Evolutionary conservation across 164 flowering plant species (phyloP), one percentile per base, ranked within the genome.

Genomic region (Magnolia kwangsiensis): DNA sequence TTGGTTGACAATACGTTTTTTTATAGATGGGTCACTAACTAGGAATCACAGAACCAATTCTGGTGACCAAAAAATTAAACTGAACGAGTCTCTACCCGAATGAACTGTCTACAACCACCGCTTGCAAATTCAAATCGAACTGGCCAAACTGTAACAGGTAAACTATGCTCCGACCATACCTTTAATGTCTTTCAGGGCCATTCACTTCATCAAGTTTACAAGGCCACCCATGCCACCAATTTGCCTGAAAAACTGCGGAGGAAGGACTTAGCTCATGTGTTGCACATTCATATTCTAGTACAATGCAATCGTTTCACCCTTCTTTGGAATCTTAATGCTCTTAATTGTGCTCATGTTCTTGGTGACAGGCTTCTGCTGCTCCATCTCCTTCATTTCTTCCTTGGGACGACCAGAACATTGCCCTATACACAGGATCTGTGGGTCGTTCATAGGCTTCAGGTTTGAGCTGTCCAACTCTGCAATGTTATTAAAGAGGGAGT

Each of bases 311-410:
- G 94, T 96, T 7, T 91, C 96, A 51, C 99, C 98, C 84, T 89
- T 92, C 89, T 93, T 94, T 2, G 97, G 97, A 37, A 94, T 92
- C 87, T 96, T 94, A 23, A 96, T 89, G 11, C 99, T 97, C 82
- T 96, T 96, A 98, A 92, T 96, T 84, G 90, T 94, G 87, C 96
- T 86, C 95, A 97, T 94, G 27, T 91, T 82, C 88, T 94, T 94
- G 50, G 98, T 97, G 37, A 96, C 92, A 8, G 97, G 87, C 82
- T 94, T 96, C 83, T 92, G 94, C 84, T 96, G 98, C 82, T 96
- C 99, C 98, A 96, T 94, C 24, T 94, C 99, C 91, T 86, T 85
- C 8, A 96, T 95, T 69, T 96, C 96, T 66, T 81, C 79, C 1
- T 89, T 61, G 0, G 78, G 88, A 6, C 93, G 93, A 27, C 98